Evolutionary conservation across 108 stramenopile genomes (phyloP), one percentile per base, ranked within the genome.

Genomic region (Seminavis robusta): DNA sequence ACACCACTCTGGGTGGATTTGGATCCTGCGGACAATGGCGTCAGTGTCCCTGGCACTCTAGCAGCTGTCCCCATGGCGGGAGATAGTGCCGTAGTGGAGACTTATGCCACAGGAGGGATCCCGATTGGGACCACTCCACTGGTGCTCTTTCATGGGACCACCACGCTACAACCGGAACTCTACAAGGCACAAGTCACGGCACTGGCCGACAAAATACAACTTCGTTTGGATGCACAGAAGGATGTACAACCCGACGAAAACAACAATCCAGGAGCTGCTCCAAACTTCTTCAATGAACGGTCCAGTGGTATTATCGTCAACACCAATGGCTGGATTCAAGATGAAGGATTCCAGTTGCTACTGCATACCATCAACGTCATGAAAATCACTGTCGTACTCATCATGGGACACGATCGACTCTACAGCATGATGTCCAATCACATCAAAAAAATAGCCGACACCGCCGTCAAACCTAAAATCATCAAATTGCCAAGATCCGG

Each of bases 381-480:
- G 17, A 55, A 71, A 15, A 90, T 94, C 13, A 69, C 79, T 33
- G 83, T 90, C 21, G 69, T 94, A 17, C 50, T 94, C 39, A 78
- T 94, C 0, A 21, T 94, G 60, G 92, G 92, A 9, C 88, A 94
- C 57, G 92, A 94, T 79, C 77, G 87, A 58, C 47, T 94, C 44
- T 94, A 94, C 68, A 83, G 79, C 55, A 86, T 88, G 79, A 31
- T 94, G 33, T 73, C 68, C 23, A 33, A 42, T 29, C 20, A 57
- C 15, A 2, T 33, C 38, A 33, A 55, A 47, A 31, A 33, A 16
- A 39, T 36, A 52, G 16, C 50, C 32, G 15, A 28, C 19, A 21
- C 49, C 1, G 23, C 51, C 27, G 36, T 19, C 24, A 34, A 38
- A 31, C 79, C 80, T 33, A 94, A 88, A 73, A 54, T 94, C 33